phyloP scores from a whole-genome alignment of 345 rosid genomes.

The Diplotaxis tenuifolia region DNA sequence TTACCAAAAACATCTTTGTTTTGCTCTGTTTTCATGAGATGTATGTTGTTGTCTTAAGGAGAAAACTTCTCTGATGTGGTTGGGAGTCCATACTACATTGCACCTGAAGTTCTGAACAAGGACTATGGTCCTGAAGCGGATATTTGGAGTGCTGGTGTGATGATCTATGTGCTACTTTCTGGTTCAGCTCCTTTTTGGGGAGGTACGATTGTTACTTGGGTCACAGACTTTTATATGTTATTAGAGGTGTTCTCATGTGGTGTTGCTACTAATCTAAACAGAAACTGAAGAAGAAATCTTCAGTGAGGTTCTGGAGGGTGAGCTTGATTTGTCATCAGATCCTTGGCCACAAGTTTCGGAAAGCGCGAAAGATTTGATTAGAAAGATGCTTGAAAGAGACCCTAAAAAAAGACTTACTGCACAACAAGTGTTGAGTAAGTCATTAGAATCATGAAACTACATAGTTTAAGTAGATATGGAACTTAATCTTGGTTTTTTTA shows the following conservation, averaged over 20 bases:
- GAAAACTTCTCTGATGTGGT: constrained; percentile 71
- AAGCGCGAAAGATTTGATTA: constrained; percentile 79
- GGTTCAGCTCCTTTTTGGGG: constrained; percentile 98
- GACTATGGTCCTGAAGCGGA: constrained; percentile 78
- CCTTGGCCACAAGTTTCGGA: constrained; percentile 90
- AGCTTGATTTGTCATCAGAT: constrained; percentile 70
- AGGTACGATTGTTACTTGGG: constrained; percentile 44
- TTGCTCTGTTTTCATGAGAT: constrained; percentile 10
- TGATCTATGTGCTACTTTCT: constrained; percentile 70
- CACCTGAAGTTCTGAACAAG: constrained; percentile 77
- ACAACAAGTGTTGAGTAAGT: constrained; percentile 77
- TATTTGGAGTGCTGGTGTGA: constrained; percentile 95
- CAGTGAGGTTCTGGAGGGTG: constrained; percentile 72
- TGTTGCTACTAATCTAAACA: constrained; percentile 19
- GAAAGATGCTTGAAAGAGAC: constrained; percentile 71
- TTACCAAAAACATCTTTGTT: background rate
- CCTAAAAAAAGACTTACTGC: constrained; percentile 64
- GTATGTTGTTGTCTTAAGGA: constrained; percentile 42
- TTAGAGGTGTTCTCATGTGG: background rate
- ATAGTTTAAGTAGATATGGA: background rate
- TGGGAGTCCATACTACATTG: constrained; percentile 93
- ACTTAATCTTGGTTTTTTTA: constrained; percentile 24
- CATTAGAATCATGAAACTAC: background rate
- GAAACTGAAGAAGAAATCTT: constrained; percentile 84
- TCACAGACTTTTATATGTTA: background rate